These are phyloP conservation scores for Hypoxylon sp. DNA, from an alignment of 2,329 filamentous ascomycete species.

Conservation along the genomic window DNA sequence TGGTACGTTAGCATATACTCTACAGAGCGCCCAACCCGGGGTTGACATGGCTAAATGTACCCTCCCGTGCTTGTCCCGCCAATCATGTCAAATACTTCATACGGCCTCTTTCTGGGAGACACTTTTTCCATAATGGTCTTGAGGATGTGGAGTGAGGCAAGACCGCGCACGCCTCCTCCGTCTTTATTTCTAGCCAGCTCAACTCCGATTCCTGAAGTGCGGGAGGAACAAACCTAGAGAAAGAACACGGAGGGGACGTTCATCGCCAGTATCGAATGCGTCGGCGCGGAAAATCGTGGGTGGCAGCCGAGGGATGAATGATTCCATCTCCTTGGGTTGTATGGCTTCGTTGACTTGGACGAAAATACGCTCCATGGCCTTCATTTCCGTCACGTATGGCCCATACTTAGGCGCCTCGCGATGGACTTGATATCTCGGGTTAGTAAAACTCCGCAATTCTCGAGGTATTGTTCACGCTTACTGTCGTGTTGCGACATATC, in stretches of 20 bases:
- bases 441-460: not conserved
- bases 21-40: not conserved
- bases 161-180: not conserved
- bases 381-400: not conserved
- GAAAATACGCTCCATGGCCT: not conserved
- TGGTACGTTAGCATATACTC: not conserved
- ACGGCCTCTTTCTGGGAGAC: not conserved
- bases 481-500: not conserved
- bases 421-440: not conserved
- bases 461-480: not conserved
- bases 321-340: not conserved
- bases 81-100: conserved; percentile 2
- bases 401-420: not conserved
- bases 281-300: not conserved
- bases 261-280: not conserved
- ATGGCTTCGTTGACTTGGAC: not conserved
- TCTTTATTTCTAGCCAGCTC: not conserved
- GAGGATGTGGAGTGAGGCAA: not conserved
- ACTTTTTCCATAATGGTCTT: not conserved
- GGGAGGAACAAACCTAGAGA: not conserved
- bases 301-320: not conserved
- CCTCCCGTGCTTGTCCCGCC: conserved; percentile 1
- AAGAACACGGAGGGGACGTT: not conserved
- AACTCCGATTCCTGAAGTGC: not conserved
- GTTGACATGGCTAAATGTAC: not conserved